Base-by-base conservation (phyloP, 805 yeast genomes). In the Hyphopichia homilentoma region DNA sequence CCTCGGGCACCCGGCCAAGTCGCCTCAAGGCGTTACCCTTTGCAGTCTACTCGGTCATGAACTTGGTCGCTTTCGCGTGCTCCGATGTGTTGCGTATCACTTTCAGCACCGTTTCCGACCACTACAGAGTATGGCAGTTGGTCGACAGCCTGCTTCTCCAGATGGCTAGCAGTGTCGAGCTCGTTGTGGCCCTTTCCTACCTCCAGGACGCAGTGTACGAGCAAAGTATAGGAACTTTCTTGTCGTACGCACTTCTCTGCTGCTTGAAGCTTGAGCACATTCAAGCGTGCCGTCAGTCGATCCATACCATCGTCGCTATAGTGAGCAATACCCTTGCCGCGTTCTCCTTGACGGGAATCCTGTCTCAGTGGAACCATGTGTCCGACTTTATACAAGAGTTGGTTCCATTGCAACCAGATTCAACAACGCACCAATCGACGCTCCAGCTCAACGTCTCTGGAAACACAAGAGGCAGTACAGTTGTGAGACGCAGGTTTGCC, bases 21-120 rank as follows among this genome's bases (percentile, higher is more conserved):
- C n/a, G n/a, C n/a, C n/a, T n/a, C n/a, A 59, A 60, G 37, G 38
- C 57, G 11, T 20, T 53, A 4, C 48, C 65, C 5, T 51, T 52
- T 25, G 39, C 41, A 8, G 39, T 56, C 7, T 61, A 59, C 36
- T 50, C 66, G 2, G 39, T 43, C 30, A 48, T 55, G 41, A 60
- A 59, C 39, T 33, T 59, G 29, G 32, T 39, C 18, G 37, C 41
- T 9, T 46, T 35, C 22, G 27, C 55, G 14, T 34, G 51, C 16
- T 27, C 37, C 8, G 55, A 48, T 15, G 26, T 45, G 8, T 47
- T 14, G 6, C 18, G 40, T 22, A 40, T 45, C 3, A n/a, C n/a
- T n/a, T 47, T 14, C 12, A 13, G 40, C 23, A 40, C 45, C 3
- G n/a, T n/a, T n/a, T n/a, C n/a, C n/a, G n/a, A n/a, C n/a, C n/a